These are phyloP conservation scores for Rhodosporidiobolus sp. DNA, from an alignment of 768 basidiomycete species.

Conservation along the genomic window DNA sequence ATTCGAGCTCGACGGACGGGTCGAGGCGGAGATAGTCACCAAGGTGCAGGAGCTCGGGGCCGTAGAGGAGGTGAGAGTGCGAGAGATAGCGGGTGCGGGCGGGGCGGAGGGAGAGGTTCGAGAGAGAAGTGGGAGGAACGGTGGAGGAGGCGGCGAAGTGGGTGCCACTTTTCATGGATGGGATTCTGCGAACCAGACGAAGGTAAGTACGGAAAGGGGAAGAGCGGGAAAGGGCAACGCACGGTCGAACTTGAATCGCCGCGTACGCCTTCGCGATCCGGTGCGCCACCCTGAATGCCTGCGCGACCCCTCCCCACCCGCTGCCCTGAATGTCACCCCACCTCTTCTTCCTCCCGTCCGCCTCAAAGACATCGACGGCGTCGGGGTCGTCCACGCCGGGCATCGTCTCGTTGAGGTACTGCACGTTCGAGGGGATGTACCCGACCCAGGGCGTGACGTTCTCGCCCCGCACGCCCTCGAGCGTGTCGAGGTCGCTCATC, in stretches of 20 bases:
- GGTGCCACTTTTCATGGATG: constrained; percentile 3
- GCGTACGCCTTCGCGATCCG: constrained; percentile 26
- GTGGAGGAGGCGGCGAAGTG: constrained; percentile 18
- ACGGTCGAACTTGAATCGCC: constrained; percentile 27
- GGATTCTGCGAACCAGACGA: not conserved
- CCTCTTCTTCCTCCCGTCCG: not conserved
- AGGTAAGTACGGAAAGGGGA: not conserved
- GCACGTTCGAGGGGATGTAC: constrained; percentile 17
- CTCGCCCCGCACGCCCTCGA: constrained; percentile 8
- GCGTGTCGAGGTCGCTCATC: not conserved
- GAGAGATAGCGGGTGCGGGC: constrained; percentile 23
- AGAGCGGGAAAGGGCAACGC: not conserved
- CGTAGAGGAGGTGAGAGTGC: constrained; percentile 16
- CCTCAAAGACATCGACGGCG: no score
- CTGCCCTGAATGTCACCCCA: constrained; percentile 18
- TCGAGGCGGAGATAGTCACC: constrained; percentile 28
- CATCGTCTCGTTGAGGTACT: not conserved
- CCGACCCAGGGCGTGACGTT: constrained; percentile 22
- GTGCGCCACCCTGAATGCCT: constrained; percentile 19
- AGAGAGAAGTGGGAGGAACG: not conserved
- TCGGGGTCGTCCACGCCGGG: not conserved
- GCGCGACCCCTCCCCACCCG: constrained; percentile 18
- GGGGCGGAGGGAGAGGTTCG: not conserved
- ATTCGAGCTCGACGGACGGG: constrained; percentile 6
- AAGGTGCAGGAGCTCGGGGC: constrained; percentile 28